Conservation (phyloP, 78 protist genomes). For the Speleostelium caveatum region DNA sequence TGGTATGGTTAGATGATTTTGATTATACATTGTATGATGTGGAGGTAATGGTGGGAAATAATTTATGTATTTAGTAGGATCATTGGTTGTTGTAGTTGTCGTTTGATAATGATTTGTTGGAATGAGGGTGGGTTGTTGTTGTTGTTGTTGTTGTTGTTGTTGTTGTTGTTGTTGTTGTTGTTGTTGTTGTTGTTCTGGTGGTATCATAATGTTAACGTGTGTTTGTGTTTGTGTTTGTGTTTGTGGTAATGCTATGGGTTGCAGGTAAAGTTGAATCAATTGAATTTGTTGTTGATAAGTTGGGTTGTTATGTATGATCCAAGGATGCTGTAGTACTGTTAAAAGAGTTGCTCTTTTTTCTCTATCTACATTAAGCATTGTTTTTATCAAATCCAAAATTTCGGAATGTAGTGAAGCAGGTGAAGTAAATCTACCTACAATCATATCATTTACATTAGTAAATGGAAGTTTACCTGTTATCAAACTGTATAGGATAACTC, state of each 20-base stretch:
- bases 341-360: constrained; percentile 12
- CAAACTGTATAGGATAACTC: constrained; percentile 69
- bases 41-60: neutral
- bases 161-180: constrained; percentile 16
- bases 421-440: constrained; percentile 7
- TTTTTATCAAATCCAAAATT: constrained; percentile 32
- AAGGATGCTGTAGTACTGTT: constrained; percentile 54
- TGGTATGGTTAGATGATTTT: neutral
- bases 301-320: constrained; percentile 29
- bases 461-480: constrained; percentile 72
- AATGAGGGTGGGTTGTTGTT: too few relatives aligned
- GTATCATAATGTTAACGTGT: too few relatives aligned
- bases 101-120: too few relatives aligned
- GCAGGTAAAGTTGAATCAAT: neutral
- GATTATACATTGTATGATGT: neutral
- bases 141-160: neutral
- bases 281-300: neutral
- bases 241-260: neutral
- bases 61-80: neutral
- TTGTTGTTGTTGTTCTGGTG: neutral
- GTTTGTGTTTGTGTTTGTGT: neutral
- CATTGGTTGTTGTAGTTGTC: neutral
- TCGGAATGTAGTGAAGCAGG: constrained; percentile 18
- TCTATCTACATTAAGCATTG: constrained; percentile 66
- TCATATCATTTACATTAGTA: constrained; percentile 50